These are phyloP conservation scores for Suillus plorans DNA, from an alignment of 768 basidiomycete species.

Conservation along the genomic window DNA sequence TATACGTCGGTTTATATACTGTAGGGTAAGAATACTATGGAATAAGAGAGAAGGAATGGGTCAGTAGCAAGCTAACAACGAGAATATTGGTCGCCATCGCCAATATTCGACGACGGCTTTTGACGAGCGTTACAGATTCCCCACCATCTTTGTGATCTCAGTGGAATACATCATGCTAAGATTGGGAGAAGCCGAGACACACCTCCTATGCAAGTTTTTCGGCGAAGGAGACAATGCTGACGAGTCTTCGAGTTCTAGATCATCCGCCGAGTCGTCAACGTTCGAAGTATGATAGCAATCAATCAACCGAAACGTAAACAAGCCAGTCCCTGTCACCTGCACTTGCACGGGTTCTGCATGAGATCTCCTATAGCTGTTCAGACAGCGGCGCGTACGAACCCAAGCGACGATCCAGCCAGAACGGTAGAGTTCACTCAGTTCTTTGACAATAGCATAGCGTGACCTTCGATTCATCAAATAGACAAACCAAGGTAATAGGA, in stretches of 20 bases:
- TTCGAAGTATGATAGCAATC: background rate
- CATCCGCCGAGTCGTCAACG: background rate
- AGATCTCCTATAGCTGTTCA: background rate
- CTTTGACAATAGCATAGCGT: background rate
- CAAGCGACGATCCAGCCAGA: background rate
- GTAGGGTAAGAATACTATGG: too few species aligned
- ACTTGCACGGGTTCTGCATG: background rate
- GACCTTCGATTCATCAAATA: background rate
- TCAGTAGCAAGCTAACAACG: too few species aligned
- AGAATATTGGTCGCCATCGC: too few species aligned
- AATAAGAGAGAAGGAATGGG: too few species aligned
- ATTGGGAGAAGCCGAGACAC: background rate
- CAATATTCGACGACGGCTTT: too few species aligned
- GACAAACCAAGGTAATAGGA: background rate
- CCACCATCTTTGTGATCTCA: constrained; percentile 6
- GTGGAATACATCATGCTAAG: background rate
- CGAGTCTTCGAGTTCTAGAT: background rate
- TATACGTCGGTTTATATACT: too few species aligned
- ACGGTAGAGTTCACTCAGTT: background rate
- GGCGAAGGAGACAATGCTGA: background rate
- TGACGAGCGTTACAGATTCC: too few species aligned
- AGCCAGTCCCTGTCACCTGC: background rate
- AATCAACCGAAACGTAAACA: background rate
- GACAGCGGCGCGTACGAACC: background rate
- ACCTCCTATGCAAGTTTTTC: background rate